Percentiles rank a stretch among this genome's conserved stretches.
Evolutionary conservation across 2,329 filamentous ascomycete genomes (phyloP).

Genomic region (Arthrinium puccinioides): DNA sequence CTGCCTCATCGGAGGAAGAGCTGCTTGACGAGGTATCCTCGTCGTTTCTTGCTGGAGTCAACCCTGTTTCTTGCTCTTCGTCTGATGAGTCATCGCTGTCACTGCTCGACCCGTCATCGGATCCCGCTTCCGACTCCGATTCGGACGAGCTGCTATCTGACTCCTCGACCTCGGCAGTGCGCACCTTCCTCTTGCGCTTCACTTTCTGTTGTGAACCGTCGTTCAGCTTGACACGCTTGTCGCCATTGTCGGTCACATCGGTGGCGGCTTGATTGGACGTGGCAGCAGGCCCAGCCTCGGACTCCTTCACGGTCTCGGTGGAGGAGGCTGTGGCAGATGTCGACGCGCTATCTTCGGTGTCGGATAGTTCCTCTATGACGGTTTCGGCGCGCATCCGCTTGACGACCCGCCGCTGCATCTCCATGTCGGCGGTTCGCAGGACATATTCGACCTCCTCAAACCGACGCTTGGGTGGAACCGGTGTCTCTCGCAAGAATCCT

Average conservation of each 20-base stretch:
- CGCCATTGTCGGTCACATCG: constrained; percentile 17
- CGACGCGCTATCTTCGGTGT: constrained; percentile 33
- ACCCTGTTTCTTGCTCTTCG: constrained; percentile 19
- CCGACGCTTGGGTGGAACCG: constrained; percentile 34
- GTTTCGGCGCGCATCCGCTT: constrained; percentile 58
- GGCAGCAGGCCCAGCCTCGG: constrained; percentile 7
- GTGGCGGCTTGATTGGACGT: constrained; percentile 9
- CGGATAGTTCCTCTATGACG: constrained; percentile 47
- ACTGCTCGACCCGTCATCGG: constrained; percentile 18
- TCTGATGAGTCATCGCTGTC: constrained; percentile 20
- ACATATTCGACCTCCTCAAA: constrained; percentile 48
- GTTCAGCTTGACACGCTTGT: constrained; percentile 34
- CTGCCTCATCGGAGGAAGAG: neutral
- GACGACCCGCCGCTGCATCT: constrained; percentile 47
- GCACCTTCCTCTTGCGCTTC: constrained; percentile 45
- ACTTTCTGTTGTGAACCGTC: constrained; percentile 34
- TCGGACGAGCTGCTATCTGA: constrained; percentile 27
- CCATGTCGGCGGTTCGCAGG: constrained; percentile 39
- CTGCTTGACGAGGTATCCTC: neutral
- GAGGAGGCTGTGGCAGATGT: constrained; percentile 10
- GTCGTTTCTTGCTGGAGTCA: neutral
- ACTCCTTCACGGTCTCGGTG: constrained; percentile 12
- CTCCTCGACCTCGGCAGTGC: constrained; percentile 37
- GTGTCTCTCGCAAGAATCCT: constrained; percentile 29
- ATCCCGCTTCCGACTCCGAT: constrained; percentile 28